Evolutionary conservation across 139 green algal genomes (phyloP).

Genomic region (Tetradesmus obliquus): DNA sequence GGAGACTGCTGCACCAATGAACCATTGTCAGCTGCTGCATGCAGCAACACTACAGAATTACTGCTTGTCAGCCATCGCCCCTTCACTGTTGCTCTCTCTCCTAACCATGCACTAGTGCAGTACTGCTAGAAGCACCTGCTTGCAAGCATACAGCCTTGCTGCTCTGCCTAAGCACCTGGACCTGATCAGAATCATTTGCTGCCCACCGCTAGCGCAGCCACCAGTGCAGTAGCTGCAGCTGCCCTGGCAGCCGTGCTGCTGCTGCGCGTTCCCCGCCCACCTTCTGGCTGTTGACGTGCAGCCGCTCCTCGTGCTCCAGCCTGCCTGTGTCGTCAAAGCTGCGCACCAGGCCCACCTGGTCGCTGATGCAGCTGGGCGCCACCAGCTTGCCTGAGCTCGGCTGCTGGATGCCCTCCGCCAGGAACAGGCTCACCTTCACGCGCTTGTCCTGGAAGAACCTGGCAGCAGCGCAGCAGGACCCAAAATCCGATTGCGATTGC

Average conservation of each 20-base stretch:
- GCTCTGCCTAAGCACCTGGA: not conserved
- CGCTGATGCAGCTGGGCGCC: slow-evolving; percentile 50
- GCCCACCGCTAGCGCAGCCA: not conserved
- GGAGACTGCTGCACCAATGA: too few species aligned
- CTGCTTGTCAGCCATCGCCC: not conserved
- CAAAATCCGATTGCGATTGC: not conserved
- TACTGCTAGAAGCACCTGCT: not conserved
- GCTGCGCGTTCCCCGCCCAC: not conserved
- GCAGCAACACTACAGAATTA: not conserved
- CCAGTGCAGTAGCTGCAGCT: not conserved
- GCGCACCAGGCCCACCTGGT: slow-evolving; percentile 24
- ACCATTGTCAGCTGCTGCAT: not conserved
- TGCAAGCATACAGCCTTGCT: not conserved
- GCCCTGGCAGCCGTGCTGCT: not conserved
- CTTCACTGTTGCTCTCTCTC: not conserved
- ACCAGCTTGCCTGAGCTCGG: slow-evolving; percentile 57
- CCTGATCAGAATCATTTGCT: not conserved
- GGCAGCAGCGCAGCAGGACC: not conserved
- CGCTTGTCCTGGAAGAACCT: slow-evolving; percentile 74
- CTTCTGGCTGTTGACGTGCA: slow-evolving; percentile 43
- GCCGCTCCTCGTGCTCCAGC: slow-evolving; percentile 21
- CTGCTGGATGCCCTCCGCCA: slow-evolving; percentile 73
- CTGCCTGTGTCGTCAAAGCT: slow-evolving; percentile 24
- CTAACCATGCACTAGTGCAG: not conserved
- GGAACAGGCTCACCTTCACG: slow-evolving; percentile 79